A percentile compares a stretch with the other conserved stretches of the same genome.
Evolutionary conservation across 208 protist species (phyloP).

Genomic region (Sergeia podlipaevii): DNA sequence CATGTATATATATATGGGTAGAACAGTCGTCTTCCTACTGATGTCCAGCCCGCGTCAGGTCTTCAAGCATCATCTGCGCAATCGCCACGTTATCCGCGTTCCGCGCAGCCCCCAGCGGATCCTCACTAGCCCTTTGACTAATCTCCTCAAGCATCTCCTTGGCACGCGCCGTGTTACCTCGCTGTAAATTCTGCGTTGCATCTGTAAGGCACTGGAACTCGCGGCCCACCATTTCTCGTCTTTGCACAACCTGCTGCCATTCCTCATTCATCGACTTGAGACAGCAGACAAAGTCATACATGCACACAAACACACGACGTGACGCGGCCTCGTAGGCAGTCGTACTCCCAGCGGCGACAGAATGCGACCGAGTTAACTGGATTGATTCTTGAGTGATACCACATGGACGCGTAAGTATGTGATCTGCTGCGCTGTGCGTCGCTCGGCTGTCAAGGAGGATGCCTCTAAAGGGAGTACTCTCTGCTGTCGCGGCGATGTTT

Average conservation of each 20-base stretch:
- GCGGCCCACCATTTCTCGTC: constrained; percentile 38
- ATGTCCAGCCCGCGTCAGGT: constrained; percentile 16
- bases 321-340: not conserved
- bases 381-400: constrained; percentile 29
- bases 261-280: constrained; percentile 52
- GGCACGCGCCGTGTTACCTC: constrained; percentile 22
- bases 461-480: constrained; percentile 21
- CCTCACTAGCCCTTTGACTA: not conserved
- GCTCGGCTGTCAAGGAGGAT: constrained; percentile 54
- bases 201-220: constrained; percentile 49
- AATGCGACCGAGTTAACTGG: not conserved
- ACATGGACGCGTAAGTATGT: constrained; percentile 52
- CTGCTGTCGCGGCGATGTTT: not conserved
- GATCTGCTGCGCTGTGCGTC: constrained; percentile 34
- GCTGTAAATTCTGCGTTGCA: constrained; percentile 52
- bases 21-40: not conserved
- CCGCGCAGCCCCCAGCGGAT: not conserved
- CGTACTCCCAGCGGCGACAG: not conserved
- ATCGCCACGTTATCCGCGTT: constrained; percentile 29
- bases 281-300: constrained; percentile 52
- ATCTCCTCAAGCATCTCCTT: constrained; percentile 13
- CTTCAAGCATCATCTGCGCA: constrained; percentile 40
- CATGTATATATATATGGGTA: not conserved
- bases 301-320: not conserved
- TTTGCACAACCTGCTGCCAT: constrained; percentile 66